Base-by-base conservation (phyloP, 306 rosid species). In the Notholithocarpus densiflorus region DNA sequence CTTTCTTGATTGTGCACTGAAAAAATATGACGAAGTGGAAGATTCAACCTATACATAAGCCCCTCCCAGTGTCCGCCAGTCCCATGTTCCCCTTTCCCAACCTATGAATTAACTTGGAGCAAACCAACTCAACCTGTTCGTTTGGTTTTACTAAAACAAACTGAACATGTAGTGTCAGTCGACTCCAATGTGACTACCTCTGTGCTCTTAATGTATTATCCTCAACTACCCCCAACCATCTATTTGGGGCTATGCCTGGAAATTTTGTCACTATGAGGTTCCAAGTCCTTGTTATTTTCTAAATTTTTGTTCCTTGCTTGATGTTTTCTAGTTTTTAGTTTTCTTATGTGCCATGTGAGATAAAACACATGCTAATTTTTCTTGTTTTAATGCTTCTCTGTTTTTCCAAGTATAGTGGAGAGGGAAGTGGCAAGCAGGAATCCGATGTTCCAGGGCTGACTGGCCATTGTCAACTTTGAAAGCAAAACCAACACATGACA, bases 351-450 rank as follows among this genome's bases (percentile, higher is more conserved):
- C 52, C 26, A 32, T 68, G 34, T 68, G 18, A n/a, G 52, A 18
- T 37, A 73, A 31, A 54, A 55, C 13, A 32, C 37, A 3, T 75
- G 51, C 81, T 87, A 65, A 85, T 73, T 60, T 81, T 56, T 79
- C 77, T 79, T 66, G 43, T 68, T 69, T 83, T 57, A 59, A 54
- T 48, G 43, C 34, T 82, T 72, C 51, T 66, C 53, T 79, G 45
- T 84, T 83, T 75, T 56, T 69, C 84, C 85, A 84, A 86, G 77
- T 80, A 68, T 73, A 96, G 99, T 90, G 99, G 97, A 90, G 99
- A 82, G 99, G 99, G 76, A 96, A 90, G 87, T 93, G 99, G 99
- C 93, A 91, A 87, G 94, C 97, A 65, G 98, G 99, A 79, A 91
- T 96, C 80, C 88, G 97, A 85, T 96, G 99, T 76, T 89, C 93